Base-by-base conservation (phyloP, 805 yeast genomes). In the Metschnikowia matae region DNA sequence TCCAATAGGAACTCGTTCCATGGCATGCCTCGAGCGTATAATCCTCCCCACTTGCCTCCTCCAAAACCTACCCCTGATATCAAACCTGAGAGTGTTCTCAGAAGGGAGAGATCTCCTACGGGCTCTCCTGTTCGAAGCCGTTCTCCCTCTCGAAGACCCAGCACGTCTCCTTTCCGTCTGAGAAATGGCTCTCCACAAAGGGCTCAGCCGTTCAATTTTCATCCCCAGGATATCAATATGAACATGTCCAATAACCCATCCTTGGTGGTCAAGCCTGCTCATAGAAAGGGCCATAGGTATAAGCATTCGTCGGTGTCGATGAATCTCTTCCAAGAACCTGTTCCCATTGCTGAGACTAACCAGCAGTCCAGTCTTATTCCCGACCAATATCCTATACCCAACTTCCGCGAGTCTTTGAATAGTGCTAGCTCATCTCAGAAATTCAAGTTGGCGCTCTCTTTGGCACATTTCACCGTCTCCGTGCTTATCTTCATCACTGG, bases 221-320 rank as follows among this genome's bases (percentile, higher is more conserved):
- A 80, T 55, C 78, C 86, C 7, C 78, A 80, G 52, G 78, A 71
- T 54, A 65, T 69, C 59, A 42, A 44, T 7, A 20, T 51, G 17
- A 43, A 40, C 21, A 60, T 70, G 63, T 44, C 49, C 15, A 49
- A 47, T 36, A 43, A 48, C 21, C 55, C 49, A 40, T 44, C 52
- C 10, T 51, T 54, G 11, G 63, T 58, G 48, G 64, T 68, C 31
- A 78, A 71, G 60, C 81, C 89, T 0, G 83, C 87, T 0, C 88
- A 83, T 60, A 83, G 99, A 74, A 83, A 91, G 58, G 99, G 99
- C 6, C 99, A 92, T 67, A 80, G 92, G 58, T 92, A 92, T 65
- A 92, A 92, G 65, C 98, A 92, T 67, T 90, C 97, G 2, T 90
- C 97, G 7, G 96, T 92, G 5, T 89, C 96, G 4, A 87, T 92